Evolutionary conservation across 2,329 filamentous ascomycete species (phyloP), one percentile per base, ranked within the genome.

Genomic region (Scedosporium apiospermum): DNA sequence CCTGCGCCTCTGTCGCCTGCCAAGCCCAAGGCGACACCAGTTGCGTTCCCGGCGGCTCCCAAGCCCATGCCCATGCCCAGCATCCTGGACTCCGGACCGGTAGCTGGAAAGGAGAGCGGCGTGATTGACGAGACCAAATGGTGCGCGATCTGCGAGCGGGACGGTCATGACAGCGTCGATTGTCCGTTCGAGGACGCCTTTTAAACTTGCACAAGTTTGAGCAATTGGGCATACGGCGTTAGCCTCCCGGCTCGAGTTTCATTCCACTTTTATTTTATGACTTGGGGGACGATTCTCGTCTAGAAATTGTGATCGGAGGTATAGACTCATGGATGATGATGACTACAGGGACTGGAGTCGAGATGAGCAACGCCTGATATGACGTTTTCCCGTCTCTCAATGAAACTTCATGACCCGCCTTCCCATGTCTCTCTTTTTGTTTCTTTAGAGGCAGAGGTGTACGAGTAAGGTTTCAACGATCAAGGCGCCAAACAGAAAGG

Each of bases 121-220:
- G 78, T 90, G 57, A 81, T 93, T 66, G 91, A 98, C 69, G 85
- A 88, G 62, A 84, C 88, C 65, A 97, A 96, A 77, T 99, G 95
- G 95, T 99, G 95, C 75, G 95, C 95, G 16, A 80, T 98, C 55
- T 99, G 95, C 73, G 95, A 99, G 79, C 86, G 91, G 65, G 95
- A 99, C 70, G 95, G 95, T 14, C 95, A 99, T 73, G 90, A 97
- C 75, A 97, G 93, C 71, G 93, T 96, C 65, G 91, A 96, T 74
- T 96, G 93, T 75, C 92, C 93, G 12, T 89, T 96, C 74, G 93
- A 96, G 76, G 91, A 96, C 74, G 86, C 86, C 34, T 89, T 88
- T 66, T 88, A 77, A 55, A 23, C 18, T 73, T 62, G 27, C n/a
- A 46, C 7, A 2, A 30, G 26, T n/a, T 41, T 6, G 41, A 18